Base-by-base conservation (phyloP, 2,329 filamentous ascomycete species). In the Berkeleyomyces rouxiae region DNA sequence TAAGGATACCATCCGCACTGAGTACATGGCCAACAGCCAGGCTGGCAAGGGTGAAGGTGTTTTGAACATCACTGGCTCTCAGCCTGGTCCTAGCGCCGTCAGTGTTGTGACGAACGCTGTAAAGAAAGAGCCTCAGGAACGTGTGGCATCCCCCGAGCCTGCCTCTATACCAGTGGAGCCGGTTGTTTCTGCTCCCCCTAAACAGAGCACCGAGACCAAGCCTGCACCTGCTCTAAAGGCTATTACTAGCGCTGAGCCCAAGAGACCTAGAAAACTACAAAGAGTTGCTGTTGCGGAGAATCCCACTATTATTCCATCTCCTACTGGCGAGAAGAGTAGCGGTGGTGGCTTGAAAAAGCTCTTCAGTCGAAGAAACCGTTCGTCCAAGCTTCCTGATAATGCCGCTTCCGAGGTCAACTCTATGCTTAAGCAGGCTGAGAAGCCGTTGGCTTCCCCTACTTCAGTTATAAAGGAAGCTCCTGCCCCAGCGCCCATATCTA, bases 1-100 rank as follows among this genome's bases (percentile, higher is more conserved):
- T 74, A 95, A 93, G 74, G 85, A 93, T 69, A 79, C 86, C 6
- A 86, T 95, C 66, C 85, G 90, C 61, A 84, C 89, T 66, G 84
- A 88, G n/a, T 97, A 97, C 72, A 78, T 97, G 60, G 82, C 83
- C 55, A 85, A 95, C 70, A 77, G 75, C 58, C 82, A 79, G 67
- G 84, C 87, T 49, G 90, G 91, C 31, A 87, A 82, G 64, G 88
- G 88, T 10, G 71, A 73, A 69, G 6, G 67, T 70, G 3, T 71
- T 72, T 4, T 67, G 69, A 11, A 63, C 65, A 36, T 65, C 10
- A 47, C 39, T 42, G 58, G 49, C 36, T 47, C 69, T 0, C 67
- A 67, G 59, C 67, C 68, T 3, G 67, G 66, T 13, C 66, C 65
- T 23, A 42, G 53, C n/a, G n/a, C 57, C 16, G 42, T 59, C n/a